Evolutionary conservation across 2,329 filamentous ascomycete genomes (phyloP).

Genomic region (Phaeomoniella chlamydospora): DNA sequence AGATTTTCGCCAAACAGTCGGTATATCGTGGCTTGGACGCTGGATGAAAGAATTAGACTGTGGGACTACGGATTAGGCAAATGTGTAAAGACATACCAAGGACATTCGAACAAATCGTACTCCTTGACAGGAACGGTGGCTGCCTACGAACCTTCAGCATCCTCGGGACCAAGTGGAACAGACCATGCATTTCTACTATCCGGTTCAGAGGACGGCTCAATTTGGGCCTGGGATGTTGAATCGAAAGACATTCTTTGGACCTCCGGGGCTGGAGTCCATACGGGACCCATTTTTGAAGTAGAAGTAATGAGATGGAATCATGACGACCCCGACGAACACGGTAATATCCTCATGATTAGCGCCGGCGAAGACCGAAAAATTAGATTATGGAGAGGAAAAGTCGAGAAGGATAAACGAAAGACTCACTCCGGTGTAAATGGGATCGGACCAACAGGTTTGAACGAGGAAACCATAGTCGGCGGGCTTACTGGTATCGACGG

Average conservation of each 20-base stretch:
- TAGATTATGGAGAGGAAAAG: slow-evolving; percentile 7
- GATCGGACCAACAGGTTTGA: not conserved
- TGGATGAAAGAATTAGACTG: slow-evolving; percentile 77
- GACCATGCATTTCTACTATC: slow-evolving; percentile 53
- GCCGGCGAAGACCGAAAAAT: slow-evolving; percentile 10
- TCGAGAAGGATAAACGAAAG: slow-evolving; percentile 1
- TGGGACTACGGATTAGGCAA: slow-evolving; percentile 91
- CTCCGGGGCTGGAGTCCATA: slow-evolving; percentile 32
- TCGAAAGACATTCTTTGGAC: slow-evolving; percentile 70
- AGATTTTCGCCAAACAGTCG: slow-evolving; percentile 90
- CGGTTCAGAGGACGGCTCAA: slow-evolving; percentile 74
- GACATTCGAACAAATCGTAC: slow-evolving; percentile 71
- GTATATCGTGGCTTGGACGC: slow-evolving; percentile 79
- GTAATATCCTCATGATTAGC: slow-evolving; percentile 8
- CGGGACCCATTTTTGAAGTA: slow-evolving; percentile 44
- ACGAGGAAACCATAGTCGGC: no score
- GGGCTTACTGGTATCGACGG: not conserved
- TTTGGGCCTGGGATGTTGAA: slow-evolving; percentile 82
- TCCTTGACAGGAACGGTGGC: slow-evolving; percentile 80
- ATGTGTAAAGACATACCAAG: slow-evolving; percentile 95
- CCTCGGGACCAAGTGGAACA: no score
- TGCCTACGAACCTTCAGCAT: slow-evolving; percentile 44
- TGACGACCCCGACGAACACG: no score
- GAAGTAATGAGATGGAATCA: slow-evolving; percentile 33
- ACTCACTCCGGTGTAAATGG: not conserved